These are phyloP conservation scores for Colletotrichum lupini DNA, from an alignment of 2,329 filamentous ascomycete genomes.

Conservation along the genomic window DNA sequence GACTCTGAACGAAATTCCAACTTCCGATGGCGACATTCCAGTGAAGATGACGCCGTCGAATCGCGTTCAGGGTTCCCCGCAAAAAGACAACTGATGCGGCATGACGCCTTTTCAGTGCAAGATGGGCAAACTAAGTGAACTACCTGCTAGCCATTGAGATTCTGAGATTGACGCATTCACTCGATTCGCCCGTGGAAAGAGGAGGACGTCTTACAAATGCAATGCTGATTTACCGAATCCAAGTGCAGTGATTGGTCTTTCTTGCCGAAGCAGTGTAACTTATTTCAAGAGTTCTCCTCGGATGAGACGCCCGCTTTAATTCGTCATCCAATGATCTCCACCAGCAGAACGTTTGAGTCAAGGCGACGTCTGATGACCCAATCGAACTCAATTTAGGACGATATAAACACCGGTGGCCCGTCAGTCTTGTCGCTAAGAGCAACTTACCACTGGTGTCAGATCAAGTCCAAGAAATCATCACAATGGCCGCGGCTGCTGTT, in stretches of 20 bases:
- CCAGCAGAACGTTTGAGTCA: neutral
- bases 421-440: neutral
- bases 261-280: neutral
- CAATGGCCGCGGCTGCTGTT: conserved; percentile 39
- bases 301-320: neutral
- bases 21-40: conserved; percentile 22
- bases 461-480: neutral
- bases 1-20: neutral
- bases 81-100: neutral
- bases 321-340: neutral
- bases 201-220: conserved; percentile 18
- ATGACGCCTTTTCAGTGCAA: conserved; percentile 21
- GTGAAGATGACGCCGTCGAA: conserved; percentile 16
- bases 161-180: neutral
- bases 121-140: conserved; percentile 8
- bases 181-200: neutral
- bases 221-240: neutral
- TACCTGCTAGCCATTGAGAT: neutral
- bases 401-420: neutral
- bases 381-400: accelerated
- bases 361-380: neutral
- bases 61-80: conserved; percentile 27
- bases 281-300: neutral
- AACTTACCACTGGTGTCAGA: neutral
- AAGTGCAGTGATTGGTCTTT: neutral